Conservation (phyloP, 2,329 filamentous ascomycete genomes). For the Penicillium sp. region DNA sequence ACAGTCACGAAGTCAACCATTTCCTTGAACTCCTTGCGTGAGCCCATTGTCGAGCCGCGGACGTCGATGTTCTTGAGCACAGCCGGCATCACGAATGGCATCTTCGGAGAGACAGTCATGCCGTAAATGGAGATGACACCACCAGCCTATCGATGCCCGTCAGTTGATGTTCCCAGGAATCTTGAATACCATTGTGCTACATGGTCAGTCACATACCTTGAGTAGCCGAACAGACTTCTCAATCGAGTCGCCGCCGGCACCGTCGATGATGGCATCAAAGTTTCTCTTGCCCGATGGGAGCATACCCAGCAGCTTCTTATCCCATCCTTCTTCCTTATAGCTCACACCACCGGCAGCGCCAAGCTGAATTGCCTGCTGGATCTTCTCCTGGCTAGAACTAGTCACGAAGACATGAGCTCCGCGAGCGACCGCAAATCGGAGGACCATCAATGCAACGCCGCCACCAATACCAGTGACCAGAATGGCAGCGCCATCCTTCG, state of each 20-base stretch:
- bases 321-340: slow-evolving; percentile 80
- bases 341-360: slow-evolving; percentile 80
- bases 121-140: slow-evolving; percentile 86
- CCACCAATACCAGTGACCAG: slow-evolving; percentile 91
- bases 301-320: slow-evolving; percentile 65
- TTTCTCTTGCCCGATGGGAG: slow-evolving; percentile 66
- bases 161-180: neutral
- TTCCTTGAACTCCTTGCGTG: slow-evolving; percentile 81
- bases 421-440: slow-evolving; percentile 75
- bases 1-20: slow-evolving; percentile 82
- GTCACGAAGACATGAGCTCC: slow-evolving; percentile 82
- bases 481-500: slow-evolving; percentile 66
- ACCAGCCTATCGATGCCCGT: slow-evolving; percentile 54
- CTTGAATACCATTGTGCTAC: neutral
- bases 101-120: slow-evolving; percentile 84
- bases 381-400: slow-evolving; percentile 72
- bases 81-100: slow-evolving; percentile 82
- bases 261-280: slow-evolving; percentile 84
- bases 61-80: slow-evolving; percentile 88
- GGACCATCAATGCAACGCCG: slow-evolving; percentile 79
- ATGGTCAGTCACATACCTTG: slow-evolving; percentile 53
- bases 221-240: slow-evolving; percentile 67
- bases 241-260: slow-evolving; percentile 85
- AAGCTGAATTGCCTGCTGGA: slow-evolving; percentile 67
- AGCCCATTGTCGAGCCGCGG: slow-evolving; percentile 87